Evolutionary conservation across 2,329 filamentous ascomycete genomes (phyloP), one percentile per base, ranked within the genome.

Genomic region (Penicillium sclerotiorum): DNA sequence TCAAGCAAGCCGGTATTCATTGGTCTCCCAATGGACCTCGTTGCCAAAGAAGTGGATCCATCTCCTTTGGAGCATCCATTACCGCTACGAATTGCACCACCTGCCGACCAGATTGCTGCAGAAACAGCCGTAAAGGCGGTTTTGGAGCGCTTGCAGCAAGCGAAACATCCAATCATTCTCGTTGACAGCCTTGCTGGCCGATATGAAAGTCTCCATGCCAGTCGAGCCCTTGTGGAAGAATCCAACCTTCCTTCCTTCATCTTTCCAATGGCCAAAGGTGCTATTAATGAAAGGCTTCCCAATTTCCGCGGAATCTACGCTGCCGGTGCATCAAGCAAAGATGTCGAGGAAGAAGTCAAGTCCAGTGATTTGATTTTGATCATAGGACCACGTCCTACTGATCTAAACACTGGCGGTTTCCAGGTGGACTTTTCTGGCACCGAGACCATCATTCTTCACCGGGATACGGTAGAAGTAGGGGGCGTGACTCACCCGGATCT

Each of bases 211-310:
- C 68, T 90, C 0, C 67, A 81, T 1, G 87, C 91, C 66, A 83
- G 89, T 15, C 82, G 88, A 58, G 80, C 80, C 4, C 76, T 95
- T 5, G 75, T 94, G 36, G 76, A 84, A 46, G 88, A 86, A 71
- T 87, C 87, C 0, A 76, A 81, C 6, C 74, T 94, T 2, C 90
- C 90, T 4, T 85, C 87, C 0, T 93, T 92, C 58, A 86, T 89
- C n/a, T 88, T 88, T 0, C 88, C 89, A 3, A 93, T 94, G 86
- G 90, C 89, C 27, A 95, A 94, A 73, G 82, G 89, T 12, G 85
- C 87, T 18, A 80, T 95, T 42, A 80, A 92, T 63, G 90, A 95
- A 69, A 81, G 79, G 4, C 78, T 87, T 22, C 73, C 79, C 4
- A 86, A 81, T 61, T 95, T 86, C 60, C 86, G 86, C 21, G 90